Base-by-base conservation (phyloP, 2,329 filamentous ascomycete genomes). In the Xylariales sp. region DNA sequence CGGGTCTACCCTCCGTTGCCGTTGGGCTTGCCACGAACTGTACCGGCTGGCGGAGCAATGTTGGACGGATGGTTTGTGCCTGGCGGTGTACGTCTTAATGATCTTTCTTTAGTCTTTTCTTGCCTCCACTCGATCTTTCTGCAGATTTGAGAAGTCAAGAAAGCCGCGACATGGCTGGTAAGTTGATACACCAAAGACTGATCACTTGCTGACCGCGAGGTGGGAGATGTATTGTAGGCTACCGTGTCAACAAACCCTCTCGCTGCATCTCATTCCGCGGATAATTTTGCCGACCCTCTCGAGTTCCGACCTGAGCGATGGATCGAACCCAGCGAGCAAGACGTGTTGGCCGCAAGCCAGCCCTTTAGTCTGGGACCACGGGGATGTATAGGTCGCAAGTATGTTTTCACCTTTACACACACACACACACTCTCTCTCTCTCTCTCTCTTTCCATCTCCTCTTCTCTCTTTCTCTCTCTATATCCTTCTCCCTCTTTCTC, bases 271-370 rank as follows among this genome's bases (percentile, higher is more conserved):
- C 16, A 48, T 17, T 33, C 32, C 14, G 13, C 44, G 14, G 27
- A 29, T 12, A 49, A 49, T 30, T 51, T 49, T 33, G 14, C 32
- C 16, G 33, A 48, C 14, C 48, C 46, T 3, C 38, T 23, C 33
- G 31, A 31, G 8, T 49, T 48, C 19, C 43, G 40, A 13, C 48
- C 45, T 16, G 43, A 48, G 18, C 39, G 48, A 24, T 51, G 45
- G 45, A 19, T 49, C 6, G 38, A 29, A 10, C 19, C 30, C 10
- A 36, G 40, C 10, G 17, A 14, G 2, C 17, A 11, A 11, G 41
- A 51, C 18, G 37, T n/a, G 20, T 10, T 30, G 3, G 41, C 42
- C 2, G 39, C 39, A 5, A 46, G 34, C 19, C 48, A 48, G 17
- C 46, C 48, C 1, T 49, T 41, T 24, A 37, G 32, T 10, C 28